phyloP scores from a whole-genome alignment of 1,139 yeast genomes.

The Kurtzmaniella natalensis region DNA sequence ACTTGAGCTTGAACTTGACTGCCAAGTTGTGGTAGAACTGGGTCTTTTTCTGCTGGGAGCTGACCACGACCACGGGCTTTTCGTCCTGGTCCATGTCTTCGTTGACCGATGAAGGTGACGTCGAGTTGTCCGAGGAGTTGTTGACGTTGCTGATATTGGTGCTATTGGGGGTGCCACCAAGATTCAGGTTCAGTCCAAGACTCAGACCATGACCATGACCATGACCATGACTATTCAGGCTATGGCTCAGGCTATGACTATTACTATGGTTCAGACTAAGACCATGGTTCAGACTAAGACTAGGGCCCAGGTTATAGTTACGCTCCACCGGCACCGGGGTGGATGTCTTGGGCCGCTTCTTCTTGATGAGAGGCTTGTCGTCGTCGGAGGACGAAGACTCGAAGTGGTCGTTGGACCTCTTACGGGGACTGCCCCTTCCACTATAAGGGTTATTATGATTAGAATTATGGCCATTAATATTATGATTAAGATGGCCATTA shows the following conservation, averaged over 20 bases:
- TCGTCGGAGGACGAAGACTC: slow-evolving; percentile 18
- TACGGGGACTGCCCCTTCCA: background rate
- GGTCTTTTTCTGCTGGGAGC: slow-evolving; percentile 12
- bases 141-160: slow-evolving; percentile 4
- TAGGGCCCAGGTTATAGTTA: too few relatives aligned
- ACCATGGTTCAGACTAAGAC: background rate
- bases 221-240: slow-evolving; percentile 2
- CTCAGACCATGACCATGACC: background rate
- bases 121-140: slow-evolving; percentile 8
- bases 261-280: background rate
- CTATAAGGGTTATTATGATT: background rate
- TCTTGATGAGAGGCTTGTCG: slow-evolving; percentile 13
- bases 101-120: slow-evolving; percentile 10
- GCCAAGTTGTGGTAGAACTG: slow-evolving; percentile 27
- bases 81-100: slow-evolving; percentile 6
- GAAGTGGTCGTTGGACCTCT: background rate
- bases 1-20: slow-evolving; percentile 31
- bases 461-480: background rate
- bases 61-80: slow-evolving; percentile 1
- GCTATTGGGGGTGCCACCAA: slow-evolving; percentile 2
- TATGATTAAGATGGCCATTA: background rate
- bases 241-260: slow-evolving; percentile 2
- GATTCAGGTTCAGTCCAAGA: slow-evolving; percentile 2
- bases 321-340: slow-evolving; percentile 18
- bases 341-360: slow-evolving; percentile 12